These are phyloP conservation scores for Penicillium decumbens DNA, from an alignment of 2,329 filamentous ascomycete species.

Conservation along the genomic window DNA sequence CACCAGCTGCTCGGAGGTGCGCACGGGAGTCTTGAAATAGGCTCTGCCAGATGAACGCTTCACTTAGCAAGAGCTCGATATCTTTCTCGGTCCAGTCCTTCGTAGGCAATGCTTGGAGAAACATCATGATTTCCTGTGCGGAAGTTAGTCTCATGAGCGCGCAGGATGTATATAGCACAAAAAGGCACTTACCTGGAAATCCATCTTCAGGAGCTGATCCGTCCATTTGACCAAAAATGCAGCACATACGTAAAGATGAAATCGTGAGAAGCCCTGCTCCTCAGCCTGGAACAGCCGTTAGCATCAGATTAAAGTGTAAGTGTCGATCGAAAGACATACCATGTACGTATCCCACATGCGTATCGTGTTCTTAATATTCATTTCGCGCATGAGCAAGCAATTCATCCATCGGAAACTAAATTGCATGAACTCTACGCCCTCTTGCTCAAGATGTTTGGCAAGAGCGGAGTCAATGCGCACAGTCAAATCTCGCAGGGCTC, in stretches of 20 bases:
- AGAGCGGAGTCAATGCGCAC: constrained; percentile 79
- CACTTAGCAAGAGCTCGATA: constrained; percentile 88
- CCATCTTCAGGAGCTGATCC: constrained; percentile 89
- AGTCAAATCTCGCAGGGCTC: constrained; percentile 81
- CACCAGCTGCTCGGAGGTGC: constrained; percentile 57
- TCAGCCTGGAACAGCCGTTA: constrained; percentile 63
- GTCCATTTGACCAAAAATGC: constrained; percentile 99
- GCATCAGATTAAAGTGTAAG: constrained; percentile 3
- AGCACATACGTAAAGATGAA: constrained; percentile 96
- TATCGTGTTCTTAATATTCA: constrained; percentile 93
- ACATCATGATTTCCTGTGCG: constrained; percentile 96
- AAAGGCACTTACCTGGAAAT: constrained; percentile 60
- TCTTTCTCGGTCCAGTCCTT: constrained; percentile 96
- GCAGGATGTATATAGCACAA: neutral
- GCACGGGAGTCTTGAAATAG: constrained; percentile 91
- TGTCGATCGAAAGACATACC: constrained; percentile 48
- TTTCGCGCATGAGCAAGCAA: constrained; percentile 93
- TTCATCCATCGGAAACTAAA: constrained; percentile 99
- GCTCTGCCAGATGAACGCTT: constrained; percentile 98
- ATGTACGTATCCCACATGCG: constrained; percentile 99
- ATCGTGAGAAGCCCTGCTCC: constrained; percentile 96
- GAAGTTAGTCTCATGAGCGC: constrained; percentile 16
- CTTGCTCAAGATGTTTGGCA: constrained; percentile 81
- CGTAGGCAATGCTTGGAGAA: constrained; percentile 88
- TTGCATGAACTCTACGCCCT: constrained; percentile 96